Evolutionary conservation across 192 early-diverging fungal species (phyloP).

Genomic region (Coemansia sp.): DNA sequence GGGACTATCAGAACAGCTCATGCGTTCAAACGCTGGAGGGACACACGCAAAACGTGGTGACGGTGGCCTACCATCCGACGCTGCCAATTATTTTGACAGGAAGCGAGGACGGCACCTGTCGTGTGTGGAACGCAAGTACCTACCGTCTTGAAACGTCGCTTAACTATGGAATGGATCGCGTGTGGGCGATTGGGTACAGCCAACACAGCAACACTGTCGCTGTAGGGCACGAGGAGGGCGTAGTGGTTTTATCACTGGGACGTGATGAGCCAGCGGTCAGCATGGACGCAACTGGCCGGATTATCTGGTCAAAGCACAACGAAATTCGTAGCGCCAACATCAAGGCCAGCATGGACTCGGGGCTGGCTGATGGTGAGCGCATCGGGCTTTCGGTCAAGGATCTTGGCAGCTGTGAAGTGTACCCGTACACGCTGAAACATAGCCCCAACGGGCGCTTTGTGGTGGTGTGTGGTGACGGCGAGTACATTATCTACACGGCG

Average conservation of each 20-base stretch:
- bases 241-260: slow-evolving; percentile 93
- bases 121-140: slow-evolving; percentile 96
- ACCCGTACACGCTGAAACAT: slow-evolving; percentile 93
- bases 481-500: slow-evolving; percentile 99
- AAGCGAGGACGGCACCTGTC: slow-evolving; percentile 91
- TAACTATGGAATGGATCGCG: slow-evolving; percentile 96
- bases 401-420: slow-evolving; percentile 95
- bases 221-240: slow-evolving; percentile 95
- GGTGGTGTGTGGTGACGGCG: slow-evolving; percentile 97
- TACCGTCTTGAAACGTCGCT: slow-evolving; percentile 95
- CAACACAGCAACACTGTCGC: slow-evolving; percentile 88
- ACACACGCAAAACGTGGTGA: slow-evolving; percentile 90
- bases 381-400: slow-evolving; percentile 85
- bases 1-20: slow-evolving; percentile 99
- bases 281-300: slow-evolving; percentile 96
- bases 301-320: slow-evolving; percentile 97
- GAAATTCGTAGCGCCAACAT: slow-evolving; percentile 96
- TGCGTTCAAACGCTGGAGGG: slow-evolving; percentile 99
- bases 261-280: slow-evolving; percentile 93
- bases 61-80: slow-evolving; percentile 90
- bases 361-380: slow-evolving; percentile 89
- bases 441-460: slow-evolving; percentile 98
- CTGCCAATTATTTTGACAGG: slow-evolving; percentile 95
- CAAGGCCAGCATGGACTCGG: slow-evolving; percentile 79
- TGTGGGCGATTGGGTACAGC: slow-evolving; percentile 91